Conservation (phyloP, 2,329 filamentous ascomycete species). For the Botrytis medusae region DNA sequence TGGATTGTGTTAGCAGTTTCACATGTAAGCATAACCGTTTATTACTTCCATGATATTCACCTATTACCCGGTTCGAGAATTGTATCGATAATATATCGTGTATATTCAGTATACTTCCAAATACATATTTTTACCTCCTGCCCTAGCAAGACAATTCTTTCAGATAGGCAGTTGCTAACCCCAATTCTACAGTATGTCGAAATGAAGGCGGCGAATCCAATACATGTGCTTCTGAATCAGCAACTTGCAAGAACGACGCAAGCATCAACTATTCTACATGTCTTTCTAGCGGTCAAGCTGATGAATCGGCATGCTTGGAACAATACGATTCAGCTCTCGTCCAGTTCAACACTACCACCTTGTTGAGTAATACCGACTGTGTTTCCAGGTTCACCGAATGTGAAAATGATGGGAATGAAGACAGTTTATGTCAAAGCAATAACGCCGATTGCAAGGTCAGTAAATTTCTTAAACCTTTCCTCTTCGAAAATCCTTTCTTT, state of each 20-base stretch:
- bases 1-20: slow-evolving; percentile 24
- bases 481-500: neutral
- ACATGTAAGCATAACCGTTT: neutral
- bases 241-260: slow-evolving; percentile 25
- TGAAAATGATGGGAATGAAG: neutral
- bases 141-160: neutral
- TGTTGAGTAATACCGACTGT: neutral
- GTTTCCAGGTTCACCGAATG: slow-evolving; percentile 1
- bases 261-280: slow-evolving; percentile 23
- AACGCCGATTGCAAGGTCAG: slow-evolving; percentile 19
- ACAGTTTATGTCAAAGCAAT: neutral
- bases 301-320: slow-evolving; percentile 22
- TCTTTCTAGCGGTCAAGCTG: slow-evolving; percentile 21
- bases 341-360: neutral
- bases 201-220: slow-evolving; percentile 22
- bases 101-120: no score
- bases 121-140: neutral
- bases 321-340: slow-evolving; percentile 8
- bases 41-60: neutral
- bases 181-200: neutral
- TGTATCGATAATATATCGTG: neutral
- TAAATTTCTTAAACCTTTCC: neutral
- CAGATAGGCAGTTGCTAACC: neutral
- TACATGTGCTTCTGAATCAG: slow-evolving; percentile 21
- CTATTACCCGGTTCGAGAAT: no score